Conservation (phyloP, 371 early-diverging fungal species). For the Blakeslea trispora region DNA sequence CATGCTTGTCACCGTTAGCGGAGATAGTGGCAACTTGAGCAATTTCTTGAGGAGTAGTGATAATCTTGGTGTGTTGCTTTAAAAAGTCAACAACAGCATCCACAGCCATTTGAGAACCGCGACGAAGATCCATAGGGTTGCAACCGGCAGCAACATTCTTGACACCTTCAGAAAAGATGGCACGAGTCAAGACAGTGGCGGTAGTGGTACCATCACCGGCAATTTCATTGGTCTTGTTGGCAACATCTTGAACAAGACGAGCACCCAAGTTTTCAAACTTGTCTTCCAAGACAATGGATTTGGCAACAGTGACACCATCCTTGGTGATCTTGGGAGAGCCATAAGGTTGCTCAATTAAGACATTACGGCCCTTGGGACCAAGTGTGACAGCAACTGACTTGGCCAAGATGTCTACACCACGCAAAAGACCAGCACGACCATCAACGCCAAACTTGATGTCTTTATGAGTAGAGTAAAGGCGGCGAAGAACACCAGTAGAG, state of each 20-base stretch:
- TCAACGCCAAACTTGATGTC: conserved; percentile 95
- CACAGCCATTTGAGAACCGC: conserved; percentile 93
- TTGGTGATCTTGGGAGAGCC: conserved; percentile 99
- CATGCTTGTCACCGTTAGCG: conserved; percentile 96
- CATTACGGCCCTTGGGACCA: conserved; percentile 98
- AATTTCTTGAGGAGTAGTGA: conserved; percentile 94
- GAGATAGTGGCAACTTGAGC: conserved; percentile 98
- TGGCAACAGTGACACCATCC: conserved; percentile 99
- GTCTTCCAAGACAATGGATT: conserved; percentile 92
- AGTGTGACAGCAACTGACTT: conserved; percentile 97
- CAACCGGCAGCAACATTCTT: conserved; percentile 98
- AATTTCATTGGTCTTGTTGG: conserved; percentile 97
- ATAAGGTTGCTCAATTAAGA: conserved; percentile 96
- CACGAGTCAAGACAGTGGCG: conserved; percentile 96
- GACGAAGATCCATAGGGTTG: conserved; percentile 97
- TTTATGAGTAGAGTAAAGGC: conserved; percentile 90
- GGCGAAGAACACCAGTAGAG: conserved; percentile 52
- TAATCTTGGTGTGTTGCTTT: conserved; percentile 82
- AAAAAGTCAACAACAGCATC: conserved; percentile 88
- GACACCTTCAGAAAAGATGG: conserved; percentile 97
- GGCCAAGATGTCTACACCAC: conserved; percentile 95
- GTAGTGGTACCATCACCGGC: conserved; percentile 99
- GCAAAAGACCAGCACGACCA: conserved; percentile 88
- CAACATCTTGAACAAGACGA: conserved; percentile 97
- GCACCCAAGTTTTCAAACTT: conserved; percentile 99